Percentiles rank a stretch among this genome's conserved stretches.
These are phyloP conservation scores for Litsea cubeba DNA, from an alignment of 164 flowering plant species.

Conservation along the genomic window DNA sequence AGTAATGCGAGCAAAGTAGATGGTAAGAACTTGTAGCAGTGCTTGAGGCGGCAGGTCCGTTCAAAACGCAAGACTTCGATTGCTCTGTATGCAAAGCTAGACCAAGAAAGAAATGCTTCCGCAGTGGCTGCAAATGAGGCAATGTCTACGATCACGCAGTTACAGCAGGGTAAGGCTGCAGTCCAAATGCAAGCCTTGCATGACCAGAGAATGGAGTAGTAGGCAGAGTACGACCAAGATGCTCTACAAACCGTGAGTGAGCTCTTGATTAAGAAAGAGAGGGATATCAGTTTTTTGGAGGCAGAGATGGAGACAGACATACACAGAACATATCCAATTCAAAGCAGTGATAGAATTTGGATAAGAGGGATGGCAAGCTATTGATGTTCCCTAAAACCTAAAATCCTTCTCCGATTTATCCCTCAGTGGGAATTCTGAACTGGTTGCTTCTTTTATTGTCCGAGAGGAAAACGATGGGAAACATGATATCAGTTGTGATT, in stretches of 20 bases:
- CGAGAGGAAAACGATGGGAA: no score
- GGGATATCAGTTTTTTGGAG: neutral
- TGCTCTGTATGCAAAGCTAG: constrained; percentile 58
- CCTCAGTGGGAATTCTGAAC: no score
- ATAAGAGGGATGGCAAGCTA: no score
- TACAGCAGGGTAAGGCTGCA: constrained; percentile 94
- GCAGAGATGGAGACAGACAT: neutral
- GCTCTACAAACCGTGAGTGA: constrained; percentile 41
- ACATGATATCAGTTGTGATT: no score
- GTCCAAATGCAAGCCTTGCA: constrained; percentile 88
- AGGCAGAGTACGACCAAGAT: constrained; percentile 84
- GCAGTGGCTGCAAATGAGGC: constrained; percentile 83
- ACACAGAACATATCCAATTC: neutral
- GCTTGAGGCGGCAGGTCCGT: constrained; percentile 49
- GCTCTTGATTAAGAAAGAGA: neutral
- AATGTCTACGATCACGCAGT: constrained; percentile 89
- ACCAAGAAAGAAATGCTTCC: constrained; percentile 84
- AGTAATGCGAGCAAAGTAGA: constrained; percentile 32
- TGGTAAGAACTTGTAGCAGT: constrained; percentile 34
- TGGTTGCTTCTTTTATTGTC: no score
- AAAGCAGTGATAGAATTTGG: neutral
- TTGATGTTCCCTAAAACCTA: no score
- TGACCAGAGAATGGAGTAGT: constrained; percentile 86
- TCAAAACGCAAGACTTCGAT: constrained; percentile 47
- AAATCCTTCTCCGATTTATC: no score